Percentiles rank a stretch among this genome's conserved stretches.
These are phyloP conservation scores for Suillus hirtellus DNA, from an alignment of 768 basidiomycete species.

Conservation along the genomic window DNA sequence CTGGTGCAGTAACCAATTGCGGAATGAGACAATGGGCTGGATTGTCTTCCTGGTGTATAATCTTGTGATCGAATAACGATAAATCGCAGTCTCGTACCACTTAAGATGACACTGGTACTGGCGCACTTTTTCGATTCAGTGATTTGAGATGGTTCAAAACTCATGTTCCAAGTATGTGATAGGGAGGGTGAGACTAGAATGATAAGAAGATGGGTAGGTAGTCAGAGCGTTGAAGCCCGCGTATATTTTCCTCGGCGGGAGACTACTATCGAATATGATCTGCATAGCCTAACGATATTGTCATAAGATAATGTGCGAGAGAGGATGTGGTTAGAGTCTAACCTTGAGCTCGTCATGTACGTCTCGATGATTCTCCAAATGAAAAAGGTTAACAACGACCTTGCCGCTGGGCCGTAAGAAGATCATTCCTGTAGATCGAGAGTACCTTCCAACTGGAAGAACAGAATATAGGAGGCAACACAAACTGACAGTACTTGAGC, in stretches of 20 bases:
- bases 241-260: neutral
- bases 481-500: no score
- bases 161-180: no score
- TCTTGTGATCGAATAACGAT: no score
- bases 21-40: no score
- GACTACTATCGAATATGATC: neutral
- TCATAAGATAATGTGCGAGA: neutral
- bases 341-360: neutral
- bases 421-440: neutral
- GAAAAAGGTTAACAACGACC: neutral
- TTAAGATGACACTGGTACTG: no score
- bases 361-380: neutral
- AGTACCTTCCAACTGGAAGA: neutral
- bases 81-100: no score
- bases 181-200: neutral
- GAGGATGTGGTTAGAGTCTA: neutral
- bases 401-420: neutral
- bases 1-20: no score
- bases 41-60: no score
- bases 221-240: neutral
- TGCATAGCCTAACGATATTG: neutral
- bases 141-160: no score
- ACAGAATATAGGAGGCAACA: neutral
- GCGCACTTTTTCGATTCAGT: no score
- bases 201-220: neutral